Evolutionary conservation across 495 filamentous ascomycete genomes (phyloP).

Genomic region (Aspergillus hancockii): DNA sequence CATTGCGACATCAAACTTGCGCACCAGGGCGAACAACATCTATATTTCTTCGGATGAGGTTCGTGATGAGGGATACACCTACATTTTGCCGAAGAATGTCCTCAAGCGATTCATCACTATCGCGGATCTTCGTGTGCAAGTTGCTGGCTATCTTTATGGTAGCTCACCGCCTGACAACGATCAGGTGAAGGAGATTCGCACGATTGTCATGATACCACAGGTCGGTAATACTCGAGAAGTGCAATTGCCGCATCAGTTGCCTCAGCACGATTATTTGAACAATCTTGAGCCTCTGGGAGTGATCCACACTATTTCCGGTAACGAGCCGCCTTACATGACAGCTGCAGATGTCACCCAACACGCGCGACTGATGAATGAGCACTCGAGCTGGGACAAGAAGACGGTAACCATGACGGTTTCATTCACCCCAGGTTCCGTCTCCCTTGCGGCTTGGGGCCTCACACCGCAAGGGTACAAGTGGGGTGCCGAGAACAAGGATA

Average conservation of each 20-base stretch:
- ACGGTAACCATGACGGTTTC: slow-evolving; percentile 95
- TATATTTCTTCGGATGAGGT: slow-evolving; percentile 96
- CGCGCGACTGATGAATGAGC: slow-evolving; percentile 79
- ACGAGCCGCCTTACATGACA: slow-evolving; percentile 94
- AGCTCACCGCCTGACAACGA: slow-evolving; percentile 90
- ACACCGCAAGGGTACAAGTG: slow-evolving; percentile 94
- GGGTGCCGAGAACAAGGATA: slow-evolving; percentile 95
- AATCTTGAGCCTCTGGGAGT: slow-evolving; percentile 89
- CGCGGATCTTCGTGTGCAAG: slow-evolving; percentile 93
- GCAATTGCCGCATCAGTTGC: slow-evolving; percentile 86
- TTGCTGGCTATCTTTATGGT: slow-evolving; percentile 94
- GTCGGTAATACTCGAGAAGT: slow-evolving; percentile 92
- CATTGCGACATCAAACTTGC: slow-evolving; percentile 93
- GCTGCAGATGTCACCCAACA: slow-evolving; percentile 93
- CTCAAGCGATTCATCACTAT: slow-evolving; percentile 98
- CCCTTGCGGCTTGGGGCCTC: slow-evolving; percentile 87
- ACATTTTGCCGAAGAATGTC: slow-evolving; percentile 99
- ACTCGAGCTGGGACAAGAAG: slow-evolving; percentile 89
- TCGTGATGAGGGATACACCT: slow-evolving; percentile 80
- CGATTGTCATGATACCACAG: slow-evolving; percentile 97
- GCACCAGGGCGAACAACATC: slow-evolving; percentile 95
- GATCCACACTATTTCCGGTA: slow-evolving; percentile 93
- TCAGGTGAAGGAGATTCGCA: slow-evolving; percentile 93
- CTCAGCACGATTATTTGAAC: slow-evolving; percentile 89
- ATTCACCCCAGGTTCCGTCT: slow-evolving; percentile 98